These are phyloP conservation scores for Leishmania gerbilli DNA, from an alignment of 208 protist genomes.

Conservation along the genomic window DNA sequence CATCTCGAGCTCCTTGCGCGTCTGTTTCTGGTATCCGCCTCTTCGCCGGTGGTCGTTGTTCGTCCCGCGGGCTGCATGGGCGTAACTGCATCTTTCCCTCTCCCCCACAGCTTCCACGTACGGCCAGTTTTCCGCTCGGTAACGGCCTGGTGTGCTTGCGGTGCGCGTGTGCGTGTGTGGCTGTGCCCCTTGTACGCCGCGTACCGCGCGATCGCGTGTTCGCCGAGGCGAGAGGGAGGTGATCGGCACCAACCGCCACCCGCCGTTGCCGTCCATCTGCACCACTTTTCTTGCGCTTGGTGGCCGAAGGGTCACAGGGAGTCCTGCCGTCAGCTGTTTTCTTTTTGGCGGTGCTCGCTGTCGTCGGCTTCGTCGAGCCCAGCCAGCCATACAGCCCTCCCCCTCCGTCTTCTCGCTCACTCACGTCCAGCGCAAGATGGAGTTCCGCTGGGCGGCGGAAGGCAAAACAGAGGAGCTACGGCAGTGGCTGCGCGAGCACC, in stretches of 20 bases:
- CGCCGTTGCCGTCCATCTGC: neutral
- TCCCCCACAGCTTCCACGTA: neutral
- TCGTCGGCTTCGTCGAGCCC: too few relatives aligned
- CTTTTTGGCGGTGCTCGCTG: too few relatives aligned
- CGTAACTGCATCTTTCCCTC: neutral
- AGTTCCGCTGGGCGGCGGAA: conserved; percentile 47
- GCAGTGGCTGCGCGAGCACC: conserved; percentile 46
- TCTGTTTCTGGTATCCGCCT: too few relatives aligned
- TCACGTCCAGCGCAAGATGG: conserved; percentile 17
- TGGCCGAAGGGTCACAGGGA: too few relatives aligned
- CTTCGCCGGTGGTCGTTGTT: too few relatives aligned
- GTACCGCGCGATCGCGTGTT: neutral
- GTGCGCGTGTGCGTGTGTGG: conserved; percentile 16
- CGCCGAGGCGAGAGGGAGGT: neutral
- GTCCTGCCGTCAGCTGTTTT: too few relatives aligned
- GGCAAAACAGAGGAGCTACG: conserved; percentile 56
- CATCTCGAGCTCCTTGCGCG: too few relatives aligned
- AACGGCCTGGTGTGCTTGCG: neutral
- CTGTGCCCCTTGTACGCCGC: neutral
- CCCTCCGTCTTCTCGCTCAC: neutral
- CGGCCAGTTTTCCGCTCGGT: neutral
- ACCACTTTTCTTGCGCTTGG: neutral
- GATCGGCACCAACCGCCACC: neutral
- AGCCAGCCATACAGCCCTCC: too few relatives aligned
- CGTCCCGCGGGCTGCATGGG: neutral